Evolutionary conservation across 2,329 filamentous ascomycete genomes (phyloP), one percentile per base, ranked within the genome.

Genomic region (Beauveria caledonica): DNA sequence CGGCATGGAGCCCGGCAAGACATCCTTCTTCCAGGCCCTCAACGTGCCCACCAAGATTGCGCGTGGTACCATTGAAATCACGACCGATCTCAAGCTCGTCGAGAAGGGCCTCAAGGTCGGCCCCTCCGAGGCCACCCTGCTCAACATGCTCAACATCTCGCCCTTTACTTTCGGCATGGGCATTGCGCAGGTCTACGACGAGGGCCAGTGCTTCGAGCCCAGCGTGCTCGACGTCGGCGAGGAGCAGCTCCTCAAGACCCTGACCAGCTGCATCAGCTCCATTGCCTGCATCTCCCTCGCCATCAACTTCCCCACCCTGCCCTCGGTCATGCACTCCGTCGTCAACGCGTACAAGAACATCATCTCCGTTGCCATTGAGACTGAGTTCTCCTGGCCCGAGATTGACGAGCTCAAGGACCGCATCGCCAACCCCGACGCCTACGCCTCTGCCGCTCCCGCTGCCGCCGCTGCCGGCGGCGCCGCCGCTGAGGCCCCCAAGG

Each of bases 61-160:
- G 77, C 94, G 94, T 96, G 95, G 94, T 95, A 99, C 94, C 82
- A 99, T 99, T 82, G 94, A 99, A 90, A 99, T 99, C 76, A 97
- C 92, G 67, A 84, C 87, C 72, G 94, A 99, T 76, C 85, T 99
- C 72, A 97, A 97, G 90, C 90, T 99, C 78, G 89, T 97, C 74
- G 92, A 96, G 84, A 86, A 90, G 68, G 87, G 87, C 70, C 83
- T 61, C 84, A 97, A 96, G 86, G 95, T 99, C 84, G 94, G 95
- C 79, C 88, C 94, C 75, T 99, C 94, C 76, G 94, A 99, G 86
- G 94, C 94, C 69, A 96, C 93, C 74, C 86, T 99, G 70, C 88
- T 99, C 73, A 99, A 99, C 90, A 90, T 99, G 93, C 82, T 99
- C 77, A 97, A 97, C 88, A 99, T 99, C 85, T 97, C 94, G 70